Percentiles rank a stretch among this genome's conserved stretches.
Conservation (phyloP, 371 early-diverging fungal species). For the Rhizopus delemar region DNA sequence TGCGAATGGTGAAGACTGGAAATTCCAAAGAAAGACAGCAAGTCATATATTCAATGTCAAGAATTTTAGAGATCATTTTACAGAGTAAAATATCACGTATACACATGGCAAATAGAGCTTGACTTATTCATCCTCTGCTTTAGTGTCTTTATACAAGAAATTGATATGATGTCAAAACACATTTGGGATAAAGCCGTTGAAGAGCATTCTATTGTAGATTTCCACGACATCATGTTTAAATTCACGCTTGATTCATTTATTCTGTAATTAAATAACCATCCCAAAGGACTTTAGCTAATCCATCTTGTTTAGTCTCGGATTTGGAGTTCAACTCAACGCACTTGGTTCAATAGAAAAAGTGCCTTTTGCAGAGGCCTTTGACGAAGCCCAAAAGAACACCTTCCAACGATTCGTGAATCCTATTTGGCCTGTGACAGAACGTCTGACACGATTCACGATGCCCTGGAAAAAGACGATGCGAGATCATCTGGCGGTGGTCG, state of each 20-base stretch:
- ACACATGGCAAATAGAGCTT: neutral
- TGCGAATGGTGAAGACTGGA: slow-evolving; percentile 47
- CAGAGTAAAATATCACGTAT: slow-evolving; percentile 30
- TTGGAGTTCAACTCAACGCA: slow-evolving; percentile 50
- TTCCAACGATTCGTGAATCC: slow-evolving; percentile 55
- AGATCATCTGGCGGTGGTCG: slow-evolving; percentile 46
- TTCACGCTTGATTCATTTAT: slow-evolving; percentile 65
- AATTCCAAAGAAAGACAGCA: slow-evolving; percentile 40
- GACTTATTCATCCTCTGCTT: neutral
- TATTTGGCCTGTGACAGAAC: slow-evolving; percentile 52
- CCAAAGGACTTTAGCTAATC: neutral
- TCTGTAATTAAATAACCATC: slow-evolving; percentile 29
- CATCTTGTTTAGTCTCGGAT: slow-evolving; percentile 38
- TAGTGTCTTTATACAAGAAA: slow-evolving; percentile 42
- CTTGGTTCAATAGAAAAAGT: slow-evolving; percentile 30
- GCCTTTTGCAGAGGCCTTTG: slow-evolving; percentile 57
- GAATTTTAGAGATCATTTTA: slow-evolving; percentile 55
- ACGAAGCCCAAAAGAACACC: slow-evolving; percentile 42
- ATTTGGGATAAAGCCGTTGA: slow-evolving; percentile 39
- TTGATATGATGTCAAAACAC: slow-evolving; percentile 23
- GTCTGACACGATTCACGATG: slow-evolving; percentile 15
- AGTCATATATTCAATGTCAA: slow-evolving; percentile 55
- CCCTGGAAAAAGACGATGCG: slow-evolving; percentile 45
- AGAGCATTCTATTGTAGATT: slow-evolving; percentile 43
- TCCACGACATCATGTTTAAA: slow-evolving; percentile 60